phyloP scores from a whole-genome alignment of 2,329 filamentous ascomycete species.

The Clonostachys solani region DNA sequence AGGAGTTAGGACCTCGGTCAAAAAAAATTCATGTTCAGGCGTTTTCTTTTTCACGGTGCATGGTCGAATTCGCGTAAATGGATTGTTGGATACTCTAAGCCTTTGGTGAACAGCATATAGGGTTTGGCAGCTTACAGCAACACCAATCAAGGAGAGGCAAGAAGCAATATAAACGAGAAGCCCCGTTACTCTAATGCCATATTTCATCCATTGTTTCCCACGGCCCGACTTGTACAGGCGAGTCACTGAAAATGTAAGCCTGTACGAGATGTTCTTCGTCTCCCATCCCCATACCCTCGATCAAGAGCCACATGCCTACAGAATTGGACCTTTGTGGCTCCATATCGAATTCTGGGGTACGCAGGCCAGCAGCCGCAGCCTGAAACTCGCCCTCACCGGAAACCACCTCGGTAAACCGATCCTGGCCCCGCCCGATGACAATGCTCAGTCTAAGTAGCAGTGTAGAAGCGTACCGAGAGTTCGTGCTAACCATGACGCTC shows the following conservation, averaged over 20 bases:
- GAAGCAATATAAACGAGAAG: no score
- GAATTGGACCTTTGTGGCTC: conserved; percentile 53
- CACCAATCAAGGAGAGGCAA: no score
- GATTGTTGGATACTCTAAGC: no score
- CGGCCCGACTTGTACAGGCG: conserved; percentile 31
- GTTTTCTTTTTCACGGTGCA: no score
- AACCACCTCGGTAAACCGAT: conserved; percentile 58
- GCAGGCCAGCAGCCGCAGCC: conserved; percentile 61
- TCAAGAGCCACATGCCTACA: conserved; percentile 70
- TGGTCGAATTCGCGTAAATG: no score
- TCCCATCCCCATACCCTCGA: conserved; percentile 70
- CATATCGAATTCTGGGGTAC: conserved; percentile 72
- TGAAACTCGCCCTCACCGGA: conserved; percentile 73
- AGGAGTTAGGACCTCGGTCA: no score
- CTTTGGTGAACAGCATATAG: no score
- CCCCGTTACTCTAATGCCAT: background rate
- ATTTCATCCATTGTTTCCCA: conserved; percentile 30
- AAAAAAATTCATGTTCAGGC: no score
- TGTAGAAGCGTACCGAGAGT: conserved; percentile 34
- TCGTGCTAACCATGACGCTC: conserved; percentile 17
- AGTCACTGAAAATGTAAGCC: conserved; percentile 48
- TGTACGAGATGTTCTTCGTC: conserved; percentile 36
- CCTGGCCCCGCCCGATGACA: conserved; percentile 67
- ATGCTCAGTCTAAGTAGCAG: conserved; percentile 64
- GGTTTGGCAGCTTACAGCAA: no score